phyloP scores from a whole-genome alignment of 2,329 filamentous ascomycete genomes.

The Apiospora aurea region DNA sequence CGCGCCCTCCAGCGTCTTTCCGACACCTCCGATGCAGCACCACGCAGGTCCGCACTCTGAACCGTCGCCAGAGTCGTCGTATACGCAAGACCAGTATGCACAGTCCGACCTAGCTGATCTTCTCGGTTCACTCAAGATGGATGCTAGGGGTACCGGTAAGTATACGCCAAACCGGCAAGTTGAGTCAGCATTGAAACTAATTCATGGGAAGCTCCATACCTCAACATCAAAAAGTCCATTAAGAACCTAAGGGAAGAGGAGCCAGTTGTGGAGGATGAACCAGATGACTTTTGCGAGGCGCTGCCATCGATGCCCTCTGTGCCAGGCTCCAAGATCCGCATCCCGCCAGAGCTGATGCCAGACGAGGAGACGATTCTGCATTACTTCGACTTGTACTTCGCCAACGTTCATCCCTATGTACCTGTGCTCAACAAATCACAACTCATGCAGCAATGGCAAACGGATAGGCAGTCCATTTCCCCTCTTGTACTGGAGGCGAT shows the following conservation, averaged over 20 bases:
- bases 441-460: conserved; percentile 91
- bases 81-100: conserved; percentile 69
- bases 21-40: conserved; percentile 57
- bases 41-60: conserved; percentile 48
- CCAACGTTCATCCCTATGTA: conserved; percentile 89
- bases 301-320: conserved; percentile 73
- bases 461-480: conserved; percentile 82
- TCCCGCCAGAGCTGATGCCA: conserved; percentile 93
- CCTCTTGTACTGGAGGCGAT: conserved; percentile 88
- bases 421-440: conserved; percentile 84
- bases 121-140: conserved; percentile 85
- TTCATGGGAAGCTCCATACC: conserved; percentile 74
- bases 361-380: conserved; percentile 80
- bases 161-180: background rate
- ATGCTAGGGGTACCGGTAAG: conserved; percentile 85
- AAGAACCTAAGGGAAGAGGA: conserved; percentile 60
- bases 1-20: conserved; percentile 56
- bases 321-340: conserved; percentile 80
- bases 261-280: conserved; percentile 68
- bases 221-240: conserved; percentile 65
- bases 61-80: conserved; percentile 55
- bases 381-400: conserved; percentile 91
- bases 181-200: conserved; percentile 15
- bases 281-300: conserved; percentile 75
- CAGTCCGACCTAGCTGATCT: conserved; percentile 79